Conservation (phyloP, 805 yeast species). For the Starmerella sirachaensis region DNA sequence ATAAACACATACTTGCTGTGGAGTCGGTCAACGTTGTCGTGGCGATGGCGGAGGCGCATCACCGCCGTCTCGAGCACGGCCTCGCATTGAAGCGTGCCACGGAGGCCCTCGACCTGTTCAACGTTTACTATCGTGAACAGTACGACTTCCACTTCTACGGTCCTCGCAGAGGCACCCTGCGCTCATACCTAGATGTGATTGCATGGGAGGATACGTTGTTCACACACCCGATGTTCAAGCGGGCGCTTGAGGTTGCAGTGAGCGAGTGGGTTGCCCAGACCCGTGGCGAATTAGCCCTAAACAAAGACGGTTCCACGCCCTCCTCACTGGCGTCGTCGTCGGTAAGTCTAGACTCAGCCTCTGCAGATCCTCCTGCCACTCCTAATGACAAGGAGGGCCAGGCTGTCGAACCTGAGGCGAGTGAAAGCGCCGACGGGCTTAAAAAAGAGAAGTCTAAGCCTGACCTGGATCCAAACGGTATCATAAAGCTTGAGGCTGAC, state of each 20-base stretch:
- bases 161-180: constrained; percentile 78
- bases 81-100: constrained; percentile 68
- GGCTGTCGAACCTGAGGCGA: too few relatives aligned
- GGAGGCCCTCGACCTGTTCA: constrained; percentile 54
- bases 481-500: constrained; percentile 28
- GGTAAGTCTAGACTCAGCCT: too few relatives aligned
- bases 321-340: too few relatives aligned
- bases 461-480: constrained; percentile 40
- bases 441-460: constrained; percentile 30
- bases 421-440: constrained; percentile 27
- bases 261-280: constrained; percentile 18
- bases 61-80: constrained; percentile 51
- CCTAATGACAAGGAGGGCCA: too few relatives aligned
- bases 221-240: constrained; percentile 55
- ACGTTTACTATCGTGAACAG: constrained; percentile 70
- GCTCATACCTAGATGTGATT: constrained; percentile 66
- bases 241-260: constrained; percentile 57
- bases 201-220: constrained; percentile 73
- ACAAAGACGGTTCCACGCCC: constrained; percentile 23
- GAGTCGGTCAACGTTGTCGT: constrained; percentile 84
- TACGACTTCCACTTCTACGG: constrained; percentile 90
- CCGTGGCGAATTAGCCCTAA: constrained; percentile 4
- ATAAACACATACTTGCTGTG: constrained; percentile 74
- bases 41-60: constrained; percentile 76
- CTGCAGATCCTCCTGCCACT: too few relatives aligned